These are phyloP conservation scores for Epichloe festucae DNA, from an alignment of 2,329 filamentous ascomycete species.

Conservation along the genomic window DNA sequence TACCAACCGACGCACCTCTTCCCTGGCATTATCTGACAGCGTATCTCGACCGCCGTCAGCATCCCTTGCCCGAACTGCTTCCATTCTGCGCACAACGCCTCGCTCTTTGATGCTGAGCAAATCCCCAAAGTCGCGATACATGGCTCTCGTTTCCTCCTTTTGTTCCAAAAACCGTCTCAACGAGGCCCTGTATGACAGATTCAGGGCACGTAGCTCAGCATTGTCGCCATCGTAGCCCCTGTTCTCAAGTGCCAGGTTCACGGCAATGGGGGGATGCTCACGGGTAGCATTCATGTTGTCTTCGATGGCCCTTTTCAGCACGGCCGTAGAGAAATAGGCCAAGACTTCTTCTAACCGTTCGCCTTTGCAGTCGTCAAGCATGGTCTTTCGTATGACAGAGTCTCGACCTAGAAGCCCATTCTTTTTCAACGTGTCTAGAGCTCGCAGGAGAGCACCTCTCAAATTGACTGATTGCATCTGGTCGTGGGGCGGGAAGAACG, in stretches of 20 bases:
- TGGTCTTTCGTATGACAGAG: slow-evolving; percentile 73
- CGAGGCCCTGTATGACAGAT: slow-evolving; percentile 60
- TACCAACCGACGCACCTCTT: slow-evolving; percentile 45
- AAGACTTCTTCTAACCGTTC: slow-evolving; percentile 82
- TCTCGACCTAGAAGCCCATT: slow-evolving; percentile 71
- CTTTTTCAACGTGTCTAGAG: slow-evolving; percentile 77
- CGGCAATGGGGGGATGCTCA: slow-evolving; percentile 34
- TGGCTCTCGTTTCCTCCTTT: slow-evolving; percentile 45
- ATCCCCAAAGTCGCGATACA: slow-evolving; percentile 51
- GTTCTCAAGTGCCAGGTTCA: slow-evolving; percentile 45
- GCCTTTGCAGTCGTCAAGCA: slow-evolving; percentile 92
- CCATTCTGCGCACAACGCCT: slow-evolving; percentile 40
- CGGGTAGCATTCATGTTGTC: slow-evolving; percentile 25
- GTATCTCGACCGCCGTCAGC: slow-evolving; percentile 14
- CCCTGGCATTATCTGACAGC: slow-evolving; percentile 28
- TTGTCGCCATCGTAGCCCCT: slow-evolving; percentile 43
- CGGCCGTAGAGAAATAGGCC: slow-evolving; percentile 68
- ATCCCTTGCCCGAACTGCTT: slow-evolving; percentile 26
- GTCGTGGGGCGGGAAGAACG: slow-evolving; percentile 83
- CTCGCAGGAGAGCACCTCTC: slow-evolving; percentile 68
- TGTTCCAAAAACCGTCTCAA: slow-evolving; percentile 44
- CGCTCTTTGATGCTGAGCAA: slow-evolving; percentile 51
- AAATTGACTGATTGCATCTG: slow-evolving; percentile 85
- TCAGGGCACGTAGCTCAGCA: slow-evolving; percentile 47
- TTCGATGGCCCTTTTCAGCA: slow-evolving; percentile 56